Evolutionary conservation across 2,329 filamentous ascomycete genomes (phyloP), one percentile per base, ranked within the genome.

Genomic region (Furcasterigmium sp.): DNA sequence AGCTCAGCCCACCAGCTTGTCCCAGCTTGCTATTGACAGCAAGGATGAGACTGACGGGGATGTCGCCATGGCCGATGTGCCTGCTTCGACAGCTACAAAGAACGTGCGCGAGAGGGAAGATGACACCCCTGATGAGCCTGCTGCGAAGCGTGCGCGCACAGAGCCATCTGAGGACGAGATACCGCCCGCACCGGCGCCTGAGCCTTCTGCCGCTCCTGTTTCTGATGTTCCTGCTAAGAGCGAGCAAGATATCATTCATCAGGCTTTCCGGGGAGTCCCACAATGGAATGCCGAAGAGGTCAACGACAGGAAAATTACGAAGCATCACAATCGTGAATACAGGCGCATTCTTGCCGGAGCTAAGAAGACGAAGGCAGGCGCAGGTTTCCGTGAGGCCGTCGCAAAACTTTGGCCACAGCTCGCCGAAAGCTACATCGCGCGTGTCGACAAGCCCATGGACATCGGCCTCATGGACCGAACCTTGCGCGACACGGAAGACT

Each of bases 301-400:
- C 1, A 67, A 73, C 52, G 61, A 63, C 41, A 65, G 70, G 38
- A 60, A 69, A 1, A 76, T 89, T 42, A 82, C 82, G 2, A 54
- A 66, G 1, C 71, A 73, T 42, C 80, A 86, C 52, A 73, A 72
- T 44, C 78, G 77, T 41, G 82, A 81, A 52, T 71, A 87, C 35
- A 66, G 83, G 26, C 79, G 81, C 48, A 74, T 83, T 25, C 68
- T 91, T 41, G 84, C 81, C 25, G 82, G 84, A 41, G 74, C 91
- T 44, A 95, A 94, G 69, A 93, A 95, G 65, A 91, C 88, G 37
- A 89, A 91, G 60, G 80, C 84, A 46, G 87, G 91, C 2, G 67
- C 68, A 7, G 78, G 84, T 43, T 97, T 95, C 68, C 76, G 80
- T 50, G 76, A 82, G 34, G 84, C 93, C 0, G 93, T 97, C 8